Conservation (phyloP, 2,329 filamentous ascomycete genomes). For the Paecilomyces fulvus region DNA sequence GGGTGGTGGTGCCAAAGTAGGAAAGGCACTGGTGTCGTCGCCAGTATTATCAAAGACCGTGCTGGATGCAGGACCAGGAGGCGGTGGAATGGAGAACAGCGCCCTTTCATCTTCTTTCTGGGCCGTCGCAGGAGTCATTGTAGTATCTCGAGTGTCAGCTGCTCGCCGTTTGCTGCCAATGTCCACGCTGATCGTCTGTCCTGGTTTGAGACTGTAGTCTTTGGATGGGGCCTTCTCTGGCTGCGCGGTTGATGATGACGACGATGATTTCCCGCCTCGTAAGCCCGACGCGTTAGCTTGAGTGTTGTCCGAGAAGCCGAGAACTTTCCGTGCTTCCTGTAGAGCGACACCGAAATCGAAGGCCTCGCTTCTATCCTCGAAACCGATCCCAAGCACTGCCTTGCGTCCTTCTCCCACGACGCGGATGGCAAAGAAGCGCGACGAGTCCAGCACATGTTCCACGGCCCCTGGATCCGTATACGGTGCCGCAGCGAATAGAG, state of each 20-base stretch:
- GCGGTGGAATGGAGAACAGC: conserved; percentile 67
- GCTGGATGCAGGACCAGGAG: conserved; percentile 39
- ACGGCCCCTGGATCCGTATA: conserved; percentile 60
- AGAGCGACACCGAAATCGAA: conserved; percentile 78
- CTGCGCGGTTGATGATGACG: conserved; percentile 28
- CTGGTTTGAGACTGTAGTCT: conserved; percentile 81
- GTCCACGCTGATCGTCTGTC: conserved; percentile 79
- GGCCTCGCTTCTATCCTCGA: conserved; percentile 76
- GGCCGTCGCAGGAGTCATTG: conserved; percentile 1
- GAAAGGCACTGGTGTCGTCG: conserved; percentile 12
- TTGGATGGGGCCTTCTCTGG: conserved; percentile 44
- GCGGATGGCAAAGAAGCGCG: conserved; percentile 74
- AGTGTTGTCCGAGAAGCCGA: conserved; percentile 50
- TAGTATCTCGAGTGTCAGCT: neutral
- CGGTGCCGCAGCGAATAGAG: conserved; percentile 76
- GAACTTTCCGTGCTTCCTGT: conserved; percentile 65
- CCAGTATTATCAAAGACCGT: neutral
- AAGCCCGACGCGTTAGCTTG: conserved; percentile 6
- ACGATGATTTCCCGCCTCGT: conserved; percentile 9
- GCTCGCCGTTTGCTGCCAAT: conserved; percentile 50
- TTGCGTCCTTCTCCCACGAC: conserved; percentile 72
- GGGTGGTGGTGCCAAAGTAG: conserved; percentile 58
- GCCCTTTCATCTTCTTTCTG: conserved; percentile 36
- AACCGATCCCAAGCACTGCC: conserved; percentile 74
- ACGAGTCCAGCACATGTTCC: conserved; percentile 69